A percentile compares a stretch with the other conserved stretches of the same genome.
Conservation (phyloP, 306 rosid genomes). For the Dalbergia cultrata region DNA sequence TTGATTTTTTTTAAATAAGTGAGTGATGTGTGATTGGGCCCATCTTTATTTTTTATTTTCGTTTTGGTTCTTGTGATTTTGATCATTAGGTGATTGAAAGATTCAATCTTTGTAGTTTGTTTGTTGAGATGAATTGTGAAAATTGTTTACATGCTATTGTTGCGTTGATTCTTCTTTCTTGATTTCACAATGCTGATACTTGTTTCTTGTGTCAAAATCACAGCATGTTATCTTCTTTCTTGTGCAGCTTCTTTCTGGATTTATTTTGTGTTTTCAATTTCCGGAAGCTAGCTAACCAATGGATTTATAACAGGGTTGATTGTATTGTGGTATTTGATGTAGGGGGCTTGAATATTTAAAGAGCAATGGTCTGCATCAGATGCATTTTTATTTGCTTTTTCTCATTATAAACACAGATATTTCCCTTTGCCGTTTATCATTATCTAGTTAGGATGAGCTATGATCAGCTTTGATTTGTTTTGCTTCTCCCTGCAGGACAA, state of each 20-base stretch:
- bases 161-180: not conserved
- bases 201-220: constrained; percentile 17
- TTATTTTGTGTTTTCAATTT: not conserved
- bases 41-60: not conserved
- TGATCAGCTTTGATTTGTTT: constrained; percentile 32
- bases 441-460: not conserved
- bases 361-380: constrained; percentile 18
- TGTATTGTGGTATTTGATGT: constrained; percentile 32
- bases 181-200: constrained; percentile 19
- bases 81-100: not conserved
- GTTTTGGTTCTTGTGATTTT: not conserved
- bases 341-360: not conserved
- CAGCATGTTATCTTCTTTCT: not conserved
- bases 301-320: not conserved
- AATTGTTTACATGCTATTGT: constrained; percentile 15
- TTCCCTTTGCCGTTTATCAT: not conserved
- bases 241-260: constrained; percentile 17
- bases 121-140: constrained; percentile 25
- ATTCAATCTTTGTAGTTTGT: constrained; percentile 3
- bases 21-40: no score
- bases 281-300: not conserved
- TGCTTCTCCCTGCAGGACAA: constrained; percentile 66
- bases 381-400: not conserved
- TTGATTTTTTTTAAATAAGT: no score
- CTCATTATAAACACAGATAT: not conserved